Percentiles rank a stretch among this genome's conserved stretches.
phyloP scores from a whole-genome alignment of 768 basidiomycete species.

The Cyclocybe cylindracea region DNA sequence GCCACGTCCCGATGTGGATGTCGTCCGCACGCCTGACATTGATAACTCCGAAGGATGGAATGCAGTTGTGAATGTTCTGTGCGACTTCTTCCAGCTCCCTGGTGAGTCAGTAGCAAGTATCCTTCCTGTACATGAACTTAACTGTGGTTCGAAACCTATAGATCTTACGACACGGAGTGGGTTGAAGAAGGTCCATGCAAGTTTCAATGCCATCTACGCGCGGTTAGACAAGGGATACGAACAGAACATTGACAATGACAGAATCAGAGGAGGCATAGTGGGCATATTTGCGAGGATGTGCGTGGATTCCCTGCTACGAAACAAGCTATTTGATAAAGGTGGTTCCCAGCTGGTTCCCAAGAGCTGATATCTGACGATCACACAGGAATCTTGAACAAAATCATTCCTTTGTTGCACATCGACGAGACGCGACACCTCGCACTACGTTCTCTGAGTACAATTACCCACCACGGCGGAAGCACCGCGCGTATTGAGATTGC shows the following conservation, averaged over 20 bases:
- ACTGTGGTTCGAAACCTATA: constrained; percentile 17
- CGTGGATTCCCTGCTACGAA: constrained; percentile 56
- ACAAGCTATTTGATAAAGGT: constrained; percentile 63
- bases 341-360: background rate
- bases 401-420: constrained; percentile 53
- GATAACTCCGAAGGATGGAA: constrained; percentile 52
- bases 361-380: background rate
- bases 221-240: constrained; percentile 52
- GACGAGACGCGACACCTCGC: constrained; percentile 52
- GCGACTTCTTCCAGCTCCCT: constrained; percentile 53
- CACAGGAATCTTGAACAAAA: constrained; percentile 56
- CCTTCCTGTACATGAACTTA: too few species aligned
- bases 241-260: constrained; percentile 41
- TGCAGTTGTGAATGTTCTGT: constrained; percentile 45
- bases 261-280: constrained; percentile 55
- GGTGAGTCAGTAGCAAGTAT: constrained; percentile 30
- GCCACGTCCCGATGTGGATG: constrained; percentile 4
- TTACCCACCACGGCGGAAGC: constrained; percentile 63
- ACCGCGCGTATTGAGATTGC: constrained; percentile 54
- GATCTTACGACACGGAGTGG: constrained; percentile 59
- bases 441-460: constrained; percentile 53
- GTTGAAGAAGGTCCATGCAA: constrained; percentile 61
- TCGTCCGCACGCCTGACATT: constrained; percentile 42
- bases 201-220: constrained; percentile 53
- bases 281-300: constrained; percentile 68